Base-by-base conservation (phyloP, 2,329 filamentous ascomycete genomes). In the Berkeleyomyces basicola region DNA sequence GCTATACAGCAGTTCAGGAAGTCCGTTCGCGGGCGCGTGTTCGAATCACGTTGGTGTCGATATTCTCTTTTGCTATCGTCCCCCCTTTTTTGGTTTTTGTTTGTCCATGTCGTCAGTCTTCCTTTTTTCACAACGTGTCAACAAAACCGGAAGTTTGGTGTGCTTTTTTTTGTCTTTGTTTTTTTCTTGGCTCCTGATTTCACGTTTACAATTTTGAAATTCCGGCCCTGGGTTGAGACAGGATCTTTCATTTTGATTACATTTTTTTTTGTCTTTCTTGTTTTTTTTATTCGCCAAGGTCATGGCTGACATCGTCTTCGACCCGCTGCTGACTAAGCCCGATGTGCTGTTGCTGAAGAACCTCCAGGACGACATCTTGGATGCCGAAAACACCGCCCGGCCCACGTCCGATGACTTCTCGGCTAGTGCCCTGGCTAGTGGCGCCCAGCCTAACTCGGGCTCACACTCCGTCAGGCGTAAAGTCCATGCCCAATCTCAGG, bases 331-430 rank as follows among this genome's bases (percentile, higher is more conserved):
- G 64, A 76, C 75, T 42, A 72, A 68, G 64, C 69, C 75, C 47
- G 76, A 78, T 66, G 67, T 68, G 31, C 66, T 76, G 16, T 70
- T 77, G 10, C 69, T 78, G 16, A 68, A 70, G 67, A 75, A 72
- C 64, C 69, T 78, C 51, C 70, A 71, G 63, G 67, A 70, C 42
- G 75, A 77, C 62, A 73, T 77, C 64, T 67, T 68, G 59, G 55
- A 63, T 40, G 59, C 58, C 14, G 43, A 46, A 4, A 53, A 33
- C 3, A 33, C 49, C 49, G 49, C 47, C 3, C 7, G 5, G 23
- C 23, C 14, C 31, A 10, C 47, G 23, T 9, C 23, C 5, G 47
- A 23, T 4, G 23, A 10, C 7, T n/a, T 23, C 4, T n/a, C 14
- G 31, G 31, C 49, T 7, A 37, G 31, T 9, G 49, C 33, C 9